These are phyloP conservation scores for Candida koratica DNA, from an alignment of 805 yeast species.

Conservation along the genomic window DNA sequence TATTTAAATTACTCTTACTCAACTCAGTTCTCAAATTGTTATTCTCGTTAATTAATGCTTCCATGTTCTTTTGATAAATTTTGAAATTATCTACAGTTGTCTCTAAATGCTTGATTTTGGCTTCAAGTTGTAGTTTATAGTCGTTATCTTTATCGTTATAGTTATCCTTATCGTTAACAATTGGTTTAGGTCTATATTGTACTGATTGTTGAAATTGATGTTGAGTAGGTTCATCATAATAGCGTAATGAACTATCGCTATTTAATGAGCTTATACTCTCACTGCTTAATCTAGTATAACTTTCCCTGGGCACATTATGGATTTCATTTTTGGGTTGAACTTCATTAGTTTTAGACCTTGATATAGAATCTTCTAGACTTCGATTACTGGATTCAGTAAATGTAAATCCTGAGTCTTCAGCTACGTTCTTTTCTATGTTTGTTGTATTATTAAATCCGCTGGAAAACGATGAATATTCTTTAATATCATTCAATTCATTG, in stretches of 20 bases:
- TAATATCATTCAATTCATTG: constrained; percentile 9
- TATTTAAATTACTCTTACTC: constrained; percentile 17
- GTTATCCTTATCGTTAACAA: neutral
- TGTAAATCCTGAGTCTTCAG: constrained; percentile 1
- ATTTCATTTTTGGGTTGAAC: neutral
- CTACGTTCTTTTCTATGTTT: neutral
- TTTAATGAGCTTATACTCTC: constrained; percentile 4
- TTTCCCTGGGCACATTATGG: neutral
- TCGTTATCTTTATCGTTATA: constrained; percentile 3
- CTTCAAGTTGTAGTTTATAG: constrained; percentile 9
- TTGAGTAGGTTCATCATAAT: constrained; percentile 1
- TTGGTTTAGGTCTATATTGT: constrained; percentile 2
- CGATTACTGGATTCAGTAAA: constrained; percentile 4
- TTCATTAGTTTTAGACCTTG: constrained; percentile 1
- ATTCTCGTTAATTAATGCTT: constrained; percentile 16
- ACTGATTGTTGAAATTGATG: constrained; percentile 6
- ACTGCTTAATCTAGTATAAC: constrained; percentile 4
- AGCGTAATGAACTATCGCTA: neutral
- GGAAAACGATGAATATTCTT: constrained; percentile 31
- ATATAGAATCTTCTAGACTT: constrained; percentile 4
- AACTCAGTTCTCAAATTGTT: constrained; percentile 11
- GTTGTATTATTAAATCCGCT: constrained; percentile 23
- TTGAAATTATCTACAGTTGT: constrained; percentile 8
- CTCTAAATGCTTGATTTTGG: constrained; percentile 12
- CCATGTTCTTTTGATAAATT: constrained; percentile 14